Conservation (phyloP, 2,329 filamentous ascomycete genomes). For the Xylariaceae sp. region DNA sequence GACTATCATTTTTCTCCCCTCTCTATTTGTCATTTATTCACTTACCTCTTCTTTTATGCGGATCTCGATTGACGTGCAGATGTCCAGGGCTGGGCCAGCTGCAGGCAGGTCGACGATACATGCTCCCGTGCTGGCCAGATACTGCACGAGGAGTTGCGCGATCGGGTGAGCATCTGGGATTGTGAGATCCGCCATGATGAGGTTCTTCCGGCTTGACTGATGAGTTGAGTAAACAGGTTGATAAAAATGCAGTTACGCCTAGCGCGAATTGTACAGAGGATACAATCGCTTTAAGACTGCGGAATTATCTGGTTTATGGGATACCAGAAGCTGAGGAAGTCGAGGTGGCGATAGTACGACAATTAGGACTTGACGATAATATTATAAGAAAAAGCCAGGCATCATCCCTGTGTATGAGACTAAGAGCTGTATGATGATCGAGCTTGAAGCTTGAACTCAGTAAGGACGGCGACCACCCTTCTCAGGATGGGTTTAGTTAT, state of each 20-base stretch:
- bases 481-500: background rate
- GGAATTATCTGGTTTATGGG: background rate
- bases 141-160: conserved; percentile 30
- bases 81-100: conserved; percentile 23
- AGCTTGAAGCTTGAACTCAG: too few species aligned
- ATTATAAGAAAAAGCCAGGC: too few species aligned
- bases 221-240: background rate
- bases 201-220: background rate
- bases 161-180: conserved; percentile 16
- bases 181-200: conserved; percentile 13
- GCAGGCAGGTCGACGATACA: conserved; percentile 38
- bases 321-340: too few species aligned
- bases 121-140: conserved; percentile 30
- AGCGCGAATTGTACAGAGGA: background rate
- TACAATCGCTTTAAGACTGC: background rate
- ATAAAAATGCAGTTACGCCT: too few species aligned
- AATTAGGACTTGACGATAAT: too few species aligned
- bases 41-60: conserved; percentile 27
- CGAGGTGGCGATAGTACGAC: too few species aligned
- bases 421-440: background rate
- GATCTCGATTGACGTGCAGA: conserved; percentile 37
- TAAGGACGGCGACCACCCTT: background rate
- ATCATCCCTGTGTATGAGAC: background rate
- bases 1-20: too few species aligned
- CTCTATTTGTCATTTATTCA: too few species aligned